phyloP scores from a whole-genome alignment of 2,329 filamentous ascomycete species.

The Trichoderma endophyticum region DNA sequence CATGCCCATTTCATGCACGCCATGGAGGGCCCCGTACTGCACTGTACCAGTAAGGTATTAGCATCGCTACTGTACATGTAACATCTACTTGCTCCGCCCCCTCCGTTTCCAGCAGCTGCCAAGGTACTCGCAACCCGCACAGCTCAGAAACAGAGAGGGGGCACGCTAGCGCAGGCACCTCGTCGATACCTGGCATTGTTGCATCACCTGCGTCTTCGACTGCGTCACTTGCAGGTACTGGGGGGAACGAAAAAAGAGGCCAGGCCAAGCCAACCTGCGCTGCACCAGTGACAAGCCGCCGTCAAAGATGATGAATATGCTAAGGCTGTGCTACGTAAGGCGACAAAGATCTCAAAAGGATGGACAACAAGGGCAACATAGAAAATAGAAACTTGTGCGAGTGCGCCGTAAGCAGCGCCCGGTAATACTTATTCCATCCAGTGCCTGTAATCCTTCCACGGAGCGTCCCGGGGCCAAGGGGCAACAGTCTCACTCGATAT shows the following conservation, averaged over 20 bases:
- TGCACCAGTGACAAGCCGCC: background rate
- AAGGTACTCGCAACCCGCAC: background rate
- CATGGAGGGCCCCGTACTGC: background rate
- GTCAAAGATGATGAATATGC: background rate
- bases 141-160: background rate
- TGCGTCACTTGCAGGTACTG: background rate
- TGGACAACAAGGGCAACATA: background rate
- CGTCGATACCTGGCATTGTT: background rate
- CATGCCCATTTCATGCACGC: background rate
- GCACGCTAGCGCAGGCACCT: conserved; percentile 13
- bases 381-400: background rate
- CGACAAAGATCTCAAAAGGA: background rate
- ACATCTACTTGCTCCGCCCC: background rate
- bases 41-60: background rate
- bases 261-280: background rate
- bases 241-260: background rate
- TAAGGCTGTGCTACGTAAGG: background rate
- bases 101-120: background rate
- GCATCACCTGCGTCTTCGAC: background rate
- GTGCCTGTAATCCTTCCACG: conserved; percentile 1
- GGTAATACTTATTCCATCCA: background rate
- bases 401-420: background rate
- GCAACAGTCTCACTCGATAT: background rate
- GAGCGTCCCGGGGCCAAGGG: conserved; percentile 7
- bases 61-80: background rate